A percentile compares a stretch with the other conserved stretches of the same genome.
Conservation (phyloP, 1,284 basidiomycete genomes). For the Phellopilus nigrolimitatus region DNA sequence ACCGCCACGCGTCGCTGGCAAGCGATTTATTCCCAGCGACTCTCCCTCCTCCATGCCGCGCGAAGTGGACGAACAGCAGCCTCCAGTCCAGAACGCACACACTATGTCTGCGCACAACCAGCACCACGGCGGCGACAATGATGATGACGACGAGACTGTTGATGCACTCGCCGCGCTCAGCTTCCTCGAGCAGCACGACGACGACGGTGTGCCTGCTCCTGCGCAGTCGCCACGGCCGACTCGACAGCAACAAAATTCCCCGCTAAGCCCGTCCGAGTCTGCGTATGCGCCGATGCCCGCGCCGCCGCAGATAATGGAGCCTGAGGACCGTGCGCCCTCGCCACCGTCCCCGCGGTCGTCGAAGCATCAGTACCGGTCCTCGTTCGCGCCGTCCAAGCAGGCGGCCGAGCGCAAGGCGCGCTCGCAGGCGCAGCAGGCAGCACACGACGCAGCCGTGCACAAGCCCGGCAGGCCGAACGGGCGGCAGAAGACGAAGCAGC, state of each 20-base stretch:
- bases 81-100: not conserved
- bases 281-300: not conserved
- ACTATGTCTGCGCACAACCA: conserved; percentile 15
- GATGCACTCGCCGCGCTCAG: conserved; percentile 75
- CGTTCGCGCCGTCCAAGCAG: conserved; percentile 78
- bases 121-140: conserved; percentile 16
- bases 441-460: conserved; percentile 66
- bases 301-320: conserved; percentile 16
- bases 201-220: conserved; percentile 23
- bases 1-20: conserved; percentile 40
- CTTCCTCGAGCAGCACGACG: conserved; percentile 60
- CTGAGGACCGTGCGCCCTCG: conserved; percentile 18
- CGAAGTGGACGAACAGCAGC: conserved; percentile 12
- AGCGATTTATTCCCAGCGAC: conserved; percentile 24
- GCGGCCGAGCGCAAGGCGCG: conserved; percentile 81
- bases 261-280: not conserved
- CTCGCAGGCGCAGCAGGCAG: conserved; percentile 75
- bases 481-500: conserved; percentile 43
- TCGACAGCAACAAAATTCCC: conserved; percentile 24
- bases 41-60: conserved; percentile 13
- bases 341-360: conserved; percentile 3
- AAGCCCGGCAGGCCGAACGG: conserved; percentile 69
- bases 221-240: conserved; percentile 17
- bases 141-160: conserved; percentile 46
- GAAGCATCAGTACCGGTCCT: conserved; percentile 55